Percentiles rank a stretch among this genome's conserved stretches.
Conservation (phyloP, 805 yeast species). For the Yarrowia divulgata region DNA sequence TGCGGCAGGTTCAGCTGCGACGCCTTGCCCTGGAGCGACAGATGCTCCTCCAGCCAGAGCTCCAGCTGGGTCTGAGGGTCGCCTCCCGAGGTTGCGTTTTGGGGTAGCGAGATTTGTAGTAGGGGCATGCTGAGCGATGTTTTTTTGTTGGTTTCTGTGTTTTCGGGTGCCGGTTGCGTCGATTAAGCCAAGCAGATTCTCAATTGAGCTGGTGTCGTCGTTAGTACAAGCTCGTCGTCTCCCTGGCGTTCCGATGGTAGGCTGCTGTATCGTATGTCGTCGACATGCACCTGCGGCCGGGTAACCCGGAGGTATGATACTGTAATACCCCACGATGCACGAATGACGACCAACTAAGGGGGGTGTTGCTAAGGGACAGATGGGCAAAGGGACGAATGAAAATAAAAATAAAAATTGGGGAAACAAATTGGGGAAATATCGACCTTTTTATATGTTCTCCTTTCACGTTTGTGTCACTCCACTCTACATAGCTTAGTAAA, state of each 20-base stretch:
- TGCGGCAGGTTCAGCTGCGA: conserved; percentile 72
- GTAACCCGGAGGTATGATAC: background rate
- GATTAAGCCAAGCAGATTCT: no score
- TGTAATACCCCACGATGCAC: no score
- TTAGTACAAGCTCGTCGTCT: background rate
- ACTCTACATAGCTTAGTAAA: no score
- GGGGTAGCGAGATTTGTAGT: conserved; percentile 61
- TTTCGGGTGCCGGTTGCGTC: no score
- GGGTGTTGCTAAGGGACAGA: no score
- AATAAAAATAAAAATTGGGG: no score
- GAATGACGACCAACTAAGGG: no score
- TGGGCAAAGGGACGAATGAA: no score
- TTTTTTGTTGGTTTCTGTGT: no score
- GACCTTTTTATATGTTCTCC: no score
- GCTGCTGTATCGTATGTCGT: conserved; percentile 19
- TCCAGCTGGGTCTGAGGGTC: conserved; percentile 52
- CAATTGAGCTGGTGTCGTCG: background rate
- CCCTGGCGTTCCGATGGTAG: conserved; percentile 5
- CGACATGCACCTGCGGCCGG: conserved; percentile 33
- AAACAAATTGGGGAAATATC: no score
- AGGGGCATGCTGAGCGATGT: conserved; percentile 14
- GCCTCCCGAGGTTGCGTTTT: conserved; percentile 53
- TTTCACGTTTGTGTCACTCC: no score
- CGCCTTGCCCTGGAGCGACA: conserved; percentile 52
- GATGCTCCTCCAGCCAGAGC: conserved; percentile 48